phyloP scores from a whole-genome alignment of 495 filamentous ascomycete genomes.

The Lichina pygmaea region DNA sequence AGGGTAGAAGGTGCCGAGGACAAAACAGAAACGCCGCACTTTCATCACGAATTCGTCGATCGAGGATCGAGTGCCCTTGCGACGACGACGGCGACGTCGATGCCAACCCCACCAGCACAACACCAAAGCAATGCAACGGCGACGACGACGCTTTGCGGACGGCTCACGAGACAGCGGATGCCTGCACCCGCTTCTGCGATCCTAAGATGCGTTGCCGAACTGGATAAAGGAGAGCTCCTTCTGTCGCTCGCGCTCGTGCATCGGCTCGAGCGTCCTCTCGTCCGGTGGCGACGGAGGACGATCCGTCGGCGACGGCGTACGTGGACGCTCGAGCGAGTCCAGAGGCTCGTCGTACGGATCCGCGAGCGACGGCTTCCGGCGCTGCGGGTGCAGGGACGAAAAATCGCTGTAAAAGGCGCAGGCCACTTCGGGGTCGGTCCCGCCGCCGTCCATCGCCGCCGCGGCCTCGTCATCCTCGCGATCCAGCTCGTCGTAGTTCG shows the following conservation, averaged over 20 bases:
- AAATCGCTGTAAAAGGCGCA: slow-evolving; percentile 12
- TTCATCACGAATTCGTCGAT: too few relatives aligned
- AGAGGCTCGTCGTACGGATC: neutral
- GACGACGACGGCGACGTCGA: too few relatives aligned
- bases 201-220: neutral
- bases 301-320: slow-evolving; percentile 1
- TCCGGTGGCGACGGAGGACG: slow-evolving; percentile 7
- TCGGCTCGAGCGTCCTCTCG: slow-evolving; percentile 7
- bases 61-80: too few relatives aligned
- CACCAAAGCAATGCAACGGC: too few relatives aligned
- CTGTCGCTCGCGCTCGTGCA: slow-evolving; percentile 11
- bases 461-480: slow-evolving; percentile 11
- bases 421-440: too few relatives aligned
- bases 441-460: too few relatives aligned
- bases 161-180: too few relatives aligned
- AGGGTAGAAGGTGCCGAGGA: too few relatives aligned
- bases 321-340: neutral
- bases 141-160: too few relatives aligned
- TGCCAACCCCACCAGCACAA: too few relatives aligned
- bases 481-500: slow-evolving; percentile 22
- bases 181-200: too few relatives aligned
- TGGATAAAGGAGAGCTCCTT: slow-evolving; percentile 10
- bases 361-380: slow-evolving; percentile 1
- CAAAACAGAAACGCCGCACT: too few relatives aligned
- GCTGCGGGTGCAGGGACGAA: slow-evolving; percentile 7